Conservation (phyloP, 148 eudicot genomes). For the Salicornia ramosissima region DNA sequence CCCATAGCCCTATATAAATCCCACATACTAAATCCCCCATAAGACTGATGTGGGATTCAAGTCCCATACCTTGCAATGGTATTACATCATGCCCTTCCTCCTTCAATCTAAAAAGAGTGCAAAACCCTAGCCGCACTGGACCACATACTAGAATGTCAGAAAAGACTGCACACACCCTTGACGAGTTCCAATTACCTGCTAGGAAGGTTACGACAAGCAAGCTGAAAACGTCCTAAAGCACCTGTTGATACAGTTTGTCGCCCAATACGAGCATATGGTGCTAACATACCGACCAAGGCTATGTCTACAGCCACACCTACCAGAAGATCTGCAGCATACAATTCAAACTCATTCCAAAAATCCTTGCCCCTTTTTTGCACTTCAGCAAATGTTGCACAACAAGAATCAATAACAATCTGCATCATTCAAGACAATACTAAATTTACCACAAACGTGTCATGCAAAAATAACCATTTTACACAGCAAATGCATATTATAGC, state of each 20-base stretch:
- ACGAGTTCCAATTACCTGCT: constrained; percentile 45
- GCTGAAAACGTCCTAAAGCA: constrained; percentile 38
- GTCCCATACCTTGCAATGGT: too few species aligned
- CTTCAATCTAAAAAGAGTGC: too few species aligned
- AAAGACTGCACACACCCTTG: background rate
- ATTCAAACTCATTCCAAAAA: constrained; percentile 70
- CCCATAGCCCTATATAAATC: too few species aligned
- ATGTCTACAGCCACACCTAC: constrained; percentile 60
- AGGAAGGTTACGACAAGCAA: constrained; percentile 48
- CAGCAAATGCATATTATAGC: background rate
- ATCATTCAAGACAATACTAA: constrained; percentile 20
- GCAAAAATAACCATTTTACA: background rate
- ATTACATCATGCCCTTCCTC: too few species aligned
- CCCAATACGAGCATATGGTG: constrained; percentile 69
- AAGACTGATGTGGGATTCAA: too few species aligned
- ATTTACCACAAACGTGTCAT: background rate
- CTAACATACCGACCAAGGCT: constrained; percentile 70
- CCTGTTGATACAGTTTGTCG: constrained; percentile 42
- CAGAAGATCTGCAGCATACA: constrained; percentile 55
- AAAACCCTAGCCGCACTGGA: too few species aligned
- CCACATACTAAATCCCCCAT: too few species aligned
- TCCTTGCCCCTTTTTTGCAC: constrained; percentile 63
- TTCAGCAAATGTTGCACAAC: constrained; percentile 72
- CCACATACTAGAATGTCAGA: background rate
- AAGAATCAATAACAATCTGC: constrained; percentile 70